phyloP scores from a whole-genome alignment of 2,329 filamentous ascomycete genomes.

The Teratosphaeria zuluensis region DNA sequence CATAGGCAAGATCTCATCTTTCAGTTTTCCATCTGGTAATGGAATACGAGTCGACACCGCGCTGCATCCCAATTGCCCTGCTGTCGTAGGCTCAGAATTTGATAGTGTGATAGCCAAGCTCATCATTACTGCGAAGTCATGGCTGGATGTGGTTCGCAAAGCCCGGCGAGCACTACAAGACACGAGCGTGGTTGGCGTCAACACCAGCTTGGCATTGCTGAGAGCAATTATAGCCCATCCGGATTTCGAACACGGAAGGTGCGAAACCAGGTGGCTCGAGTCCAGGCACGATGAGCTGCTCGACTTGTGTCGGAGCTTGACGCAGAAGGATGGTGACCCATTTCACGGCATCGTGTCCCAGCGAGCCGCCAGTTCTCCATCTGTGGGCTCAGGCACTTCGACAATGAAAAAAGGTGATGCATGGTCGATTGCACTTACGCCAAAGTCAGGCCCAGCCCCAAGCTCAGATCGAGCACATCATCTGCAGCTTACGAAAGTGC shows the following conservation, averaged over 20 bases:
- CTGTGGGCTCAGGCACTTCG: slow-evolving; percentile 26
- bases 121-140: slow-evolving; percentile 45
- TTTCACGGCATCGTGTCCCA: slow-evolving; percentile 14
- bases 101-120: slow-evolving; percentile 52
- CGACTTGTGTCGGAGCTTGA: slow-evolving; percentile 8
- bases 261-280: slow-evolving; percentile 52
- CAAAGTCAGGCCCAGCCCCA: slow-evolving; percentile 15
- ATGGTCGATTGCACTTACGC: slow-evolving; percentile 43
- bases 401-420: slow-evolving; percentile 49
- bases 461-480: slow-evolving; percentile 34
- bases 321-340: slow-evolving; percentile 8
- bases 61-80: slow-evolving; percentile 33
- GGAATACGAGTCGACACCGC: slow-evolving; percentile 50
- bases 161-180: slow-evolving; percentile 47
- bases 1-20: slow-evolving; percentile 49
- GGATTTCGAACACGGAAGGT: slow-evolving; percentile 39
- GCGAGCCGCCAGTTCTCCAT: slow-evolving; percentile 16
- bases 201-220: slow-evolving; percentile 49
- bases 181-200: slow-evolving; percentile 46
- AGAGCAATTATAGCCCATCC: slow-evolving; percentile 43
- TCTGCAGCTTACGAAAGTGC: slow-evolving; percentile 43
- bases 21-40: slow-evolving; percentile 47
- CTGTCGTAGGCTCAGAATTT: slow-evolving; percentile 45
- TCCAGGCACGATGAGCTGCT: slow-evolving; percentile 35
- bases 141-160: slow-evolving; percentile 44